These are phyloP conservation scores for Parmales sp. DNA, from an alignment of 108 stramenopile genomes.

Conservation along the genomic window DNA sequence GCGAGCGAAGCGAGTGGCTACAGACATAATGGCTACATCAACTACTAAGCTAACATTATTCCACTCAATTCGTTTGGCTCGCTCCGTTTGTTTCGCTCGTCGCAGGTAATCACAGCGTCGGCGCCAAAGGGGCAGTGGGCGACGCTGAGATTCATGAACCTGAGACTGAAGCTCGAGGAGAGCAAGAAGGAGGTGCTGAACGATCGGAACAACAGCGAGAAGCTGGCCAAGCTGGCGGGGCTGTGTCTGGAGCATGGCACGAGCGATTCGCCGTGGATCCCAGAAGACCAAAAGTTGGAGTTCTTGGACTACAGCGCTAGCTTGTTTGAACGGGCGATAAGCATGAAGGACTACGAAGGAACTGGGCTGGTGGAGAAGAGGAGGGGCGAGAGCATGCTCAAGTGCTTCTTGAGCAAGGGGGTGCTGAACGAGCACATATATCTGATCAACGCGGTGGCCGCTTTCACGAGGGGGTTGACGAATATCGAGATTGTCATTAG, in stretches of 20 bases:
- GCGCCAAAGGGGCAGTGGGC: constrained; percentile 8
- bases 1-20: too few species aligned
- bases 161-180: background rate
- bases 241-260: constrained; percentile 4
- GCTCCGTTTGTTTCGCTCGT: too few species aligned
- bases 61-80: too few species aligned
- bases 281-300: background rate
- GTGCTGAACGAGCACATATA: background rate
- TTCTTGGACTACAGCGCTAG: background rate
- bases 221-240: background rate
- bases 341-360: background rate
- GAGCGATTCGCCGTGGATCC: background rate
- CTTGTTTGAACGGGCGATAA: background rate
- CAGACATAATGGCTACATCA: too few species aligned
- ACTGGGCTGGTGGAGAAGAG: background rate
- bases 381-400: background rate
- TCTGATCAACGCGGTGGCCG: background rate
- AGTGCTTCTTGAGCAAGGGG: background rate
- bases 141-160: background rate
- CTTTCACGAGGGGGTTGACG: background rate
- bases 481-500: background rate
- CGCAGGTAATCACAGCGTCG: too few species aligned
- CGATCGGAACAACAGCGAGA: background rate
- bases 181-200: background rate
- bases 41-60: too few species aligned